Percentiles rank a stretch among this genome's conserved stretches.
phyloP scores from a whole-genome alignment of 208 protist species.

The Wallacemonas sp. region DNA sequence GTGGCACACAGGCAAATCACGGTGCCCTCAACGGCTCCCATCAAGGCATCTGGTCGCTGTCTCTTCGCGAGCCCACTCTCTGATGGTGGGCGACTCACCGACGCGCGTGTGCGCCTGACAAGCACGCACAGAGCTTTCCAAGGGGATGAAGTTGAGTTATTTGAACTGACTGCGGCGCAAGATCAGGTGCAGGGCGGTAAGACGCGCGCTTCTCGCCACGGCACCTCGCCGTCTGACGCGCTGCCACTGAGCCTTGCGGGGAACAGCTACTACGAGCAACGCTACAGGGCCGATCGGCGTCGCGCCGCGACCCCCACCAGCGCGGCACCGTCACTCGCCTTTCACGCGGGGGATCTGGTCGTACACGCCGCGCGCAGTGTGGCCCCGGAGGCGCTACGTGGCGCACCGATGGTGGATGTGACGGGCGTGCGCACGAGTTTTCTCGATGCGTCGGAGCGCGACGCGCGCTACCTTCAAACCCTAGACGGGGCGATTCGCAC shows the following conservation, averaged over 20 bases:
- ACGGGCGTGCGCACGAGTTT: conserved; percentile 71
- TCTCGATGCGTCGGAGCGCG: conserved; percentile 40
- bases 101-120: background rate
- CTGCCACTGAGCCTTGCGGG: conserved; percentile 49
- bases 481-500: conserved; percentile 58
- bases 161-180: background rate
- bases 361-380: conserved; percentile 25
- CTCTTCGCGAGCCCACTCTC: conserved; percentile 1
- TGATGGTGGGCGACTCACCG: background rate
- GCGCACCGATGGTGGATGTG: conserved; percentile 63
- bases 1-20: no score
- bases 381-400: conserved; percentile 32
- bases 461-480: conserved; percentile 21
- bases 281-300: conserved; percentile 25
- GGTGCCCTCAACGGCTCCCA: no score
- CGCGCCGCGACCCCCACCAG: background rate
- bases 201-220: no score
- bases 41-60: background rate
- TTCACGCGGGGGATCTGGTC: conserved; percentile 38
- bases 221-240: background rate
- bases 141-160: background rate
- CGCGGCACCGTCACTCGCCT: background rate
- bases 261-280: conserved; percentile 72
- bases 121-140: background rate
- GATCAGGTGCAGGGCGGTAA: no score